Evolutionary conservation across 495 filamentous ascomycete genomes (phyloP).

Genomic region (Neurospora hispaniola): DNA sequence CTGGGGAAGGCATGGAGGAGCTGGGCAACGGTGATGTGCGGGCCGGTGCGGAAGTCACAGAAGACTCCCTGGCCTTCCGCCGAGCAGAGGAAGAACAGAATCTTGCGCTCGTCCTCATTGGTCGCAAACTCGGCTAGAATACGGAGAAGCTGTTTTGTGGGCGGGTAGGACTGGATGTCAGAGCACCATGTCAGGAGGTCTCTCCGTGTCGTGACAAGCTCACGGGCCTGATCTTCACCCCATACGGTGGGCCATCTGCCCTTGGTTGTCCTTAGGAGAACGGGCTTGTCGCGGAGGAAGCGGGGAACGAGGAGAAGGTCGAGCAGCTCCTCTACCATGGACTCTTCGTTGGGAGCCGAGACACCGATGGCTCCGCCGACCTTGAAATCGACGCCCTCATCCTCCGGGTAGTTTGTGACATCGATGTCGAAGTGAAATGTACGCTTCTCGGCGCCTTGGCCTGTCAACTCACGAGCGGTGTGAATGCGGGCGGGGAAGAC

Average conservation of each 20-base stretch:
- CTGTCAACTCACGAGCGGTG: constrained; percentile 75
- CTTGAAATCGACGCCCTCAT: constrained; percentile 83
- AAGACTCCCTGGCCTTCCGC: constrained; percentile 90
- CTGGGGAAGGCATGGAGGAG: constrained; percentile 88
- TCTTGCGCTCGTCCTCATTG: constrained; percentile 73
- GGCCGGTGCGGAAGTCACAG: constrained; percentile 87
- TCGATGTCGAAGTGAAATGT: constrained; percentile 97
- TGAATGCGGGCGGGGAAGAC: constrained; percentile 80
- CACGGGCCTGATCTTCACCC: constrained; percentile 79
- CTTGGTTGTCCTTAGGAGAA: constrained; percentile 61
- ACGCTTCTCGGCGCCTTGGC: constrained; percentile 84
- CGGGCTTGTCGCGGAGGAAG: constrained; percentile 68
- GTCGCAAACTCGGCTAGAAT: constrained; percentile 75
- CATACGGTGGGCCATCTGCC: constrained; percentile 97
- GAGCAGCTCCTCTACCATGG: constrained; percentile 73
- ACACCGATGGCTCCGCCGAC: constrained; percentile 94
- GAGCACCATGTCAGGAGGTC: constrained; percentile 92
- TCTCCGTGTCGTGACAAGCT: constrained; percentile 75
- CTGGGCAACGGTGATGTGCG: constrained; percentile 73
- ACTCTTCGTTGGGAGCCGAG: constrained; percentile 70
- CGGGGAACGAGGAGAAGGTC: constrained; percentile 67
- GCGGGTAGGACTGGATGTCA: constrained; percentile 85
- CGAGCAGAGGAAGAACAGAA: constrained; percentile 73
- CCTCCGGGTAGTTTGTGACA: constrained; percentile 86
- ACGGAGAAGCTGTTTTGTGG: constrained; percentile 79